Conservation (phyloP, 208 protist genomes). For the Lotmaria passim region DNA sequence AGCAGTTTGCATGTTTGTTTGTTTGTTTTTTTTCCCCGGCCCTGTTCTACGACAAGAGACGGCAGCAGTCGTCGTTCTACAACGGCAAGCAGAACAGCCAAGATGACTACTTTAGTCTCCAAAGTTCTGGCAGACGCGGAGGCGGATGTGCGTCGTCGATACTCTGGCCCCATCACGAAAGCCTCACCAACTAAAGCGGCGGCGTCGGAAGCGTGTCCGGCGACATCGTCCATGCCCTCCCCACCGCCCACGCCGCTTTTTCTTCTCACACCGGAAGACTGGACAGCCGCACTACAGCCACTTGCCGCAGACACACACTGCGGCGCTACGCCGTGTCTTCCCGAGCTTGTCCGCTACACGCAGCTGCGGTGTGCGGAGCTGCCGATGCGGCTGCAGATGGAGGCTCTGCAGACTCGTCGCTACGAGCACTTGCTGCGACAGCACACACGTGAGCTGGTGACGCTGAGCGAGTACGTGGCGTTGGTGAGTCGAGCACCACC, state of each 20-base stretch:
- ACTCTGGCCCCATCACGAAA: neutral
- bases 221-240: neutral
- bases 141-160: constrained; percentile 14
- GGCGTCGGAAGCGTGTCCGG: too few relatives aligned
- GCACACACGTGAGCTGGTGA: constrained; percentile 68
- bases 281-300: constrained; percentile 35
- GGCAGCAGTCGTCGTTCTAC: too few relatives aligned
- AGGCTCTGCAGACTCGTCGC: constrained; percentile 56
- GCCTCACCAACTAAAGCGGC: too few relatives aligned
- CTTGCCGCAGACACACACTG: constrained; percentile 2
- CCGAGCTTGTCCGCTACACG: constrained; percentile 38
- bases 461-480: constrained; percentile 62
- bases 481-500: constrained; percentile 20
- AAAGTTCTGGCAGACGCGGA: constrained; percentile 25
- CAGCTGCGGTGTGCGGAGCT: constrained; percentile 61
- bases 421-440: constrained; percentile 70
- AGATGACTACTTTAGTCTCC: neutral
- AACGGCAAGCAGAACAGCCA: too few relatives aligned
- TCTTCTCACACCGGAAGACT: constrained; percentile 45
- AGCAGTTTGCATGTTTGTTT: too few relatives aligned
- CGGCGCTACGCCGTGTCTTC: neutral
- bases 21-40: too few relatives aligned
- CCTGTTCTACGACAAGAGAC: too few relatives aligned
- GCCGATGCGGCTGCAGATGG: constrained; percentile 77
- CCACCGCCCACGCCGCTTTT: constrained; percentile 10